Percentiles rank a stretch among this genome's conserved stretches.
These are phyloP conservation scores for Musa itinerans DNA, from an alignment of 176 grass and related monocot genomes.

Conservation along the genomic window DNA sequence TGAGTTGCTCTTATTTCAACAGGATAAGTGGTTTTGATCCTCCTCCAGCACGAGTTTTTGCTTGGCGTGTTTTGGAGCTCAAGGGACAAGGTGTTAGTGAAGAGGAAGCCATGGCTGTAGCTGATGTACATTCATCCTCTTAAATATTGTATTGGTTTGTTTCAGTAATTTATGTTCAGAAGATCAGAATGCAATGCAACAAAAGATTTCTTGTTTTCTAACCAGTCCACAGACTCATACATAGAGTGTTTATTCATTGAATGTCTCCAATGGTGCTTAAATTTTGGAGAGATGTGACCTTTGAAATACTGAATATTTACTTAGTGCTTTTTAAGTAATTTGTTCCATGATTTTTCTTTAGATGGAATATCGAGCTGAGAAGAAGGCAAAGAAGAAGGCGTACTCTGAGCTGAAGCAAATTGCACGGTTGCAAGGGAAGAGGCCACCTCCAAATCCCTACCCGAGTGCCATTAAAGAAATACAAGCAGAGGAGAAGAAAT, in stretches of 20 bases:
- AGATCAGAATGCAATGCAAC: neutral
- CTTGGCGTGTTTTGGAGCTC: slow-evolving; percentile 74
- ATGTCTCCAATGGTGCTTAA: no score
- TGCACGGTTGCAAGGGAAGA: slow-evolving; percentile 41
- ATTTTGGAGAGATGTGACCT: neutral
- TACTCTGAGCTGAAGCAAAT: slow-evolving; percentile 74
- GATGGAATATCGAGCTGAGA: slow-evolving; percentile 68
- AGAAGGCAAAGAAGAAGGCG: slow-evolving; percentile 76
- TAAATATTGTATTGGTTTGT: neutral
- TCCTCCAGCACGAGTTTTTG: slow-evolving; percentile 78
- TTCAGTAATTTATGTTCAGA: neutral
- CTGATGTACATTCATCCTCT: slow-evolving; percentile 44
- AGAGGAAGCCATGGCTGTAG: slow-evolving; percentile 71
- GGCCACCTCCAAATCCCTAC: slow-evolving; percentile 72
- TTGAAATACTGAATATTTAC: neutral
- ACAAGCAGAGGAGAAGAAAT: slow-evolving; percentile 79
- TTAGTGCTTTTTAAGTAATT: neutral
- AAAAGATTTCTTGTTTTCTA: neutral
- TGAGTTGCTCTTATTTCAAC: slow-evolving; percentile 6
- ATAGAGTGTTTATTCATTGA: neutral
- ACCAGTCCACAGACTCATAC: no score
- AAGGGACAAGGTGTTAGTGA: slow-evolving; percentile 57
- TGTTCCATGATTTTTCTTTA: slow-evolving; percentile 19
- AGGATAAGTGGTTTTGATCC: slow-evolving; percentile 78
- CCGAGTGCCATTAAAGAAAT: slow-evolving; percentile 71